Base-by-base conservation (phyloP, 2,329 filamentous ascomycete genomes). In the Stachybotrys chartarum region DNA sequence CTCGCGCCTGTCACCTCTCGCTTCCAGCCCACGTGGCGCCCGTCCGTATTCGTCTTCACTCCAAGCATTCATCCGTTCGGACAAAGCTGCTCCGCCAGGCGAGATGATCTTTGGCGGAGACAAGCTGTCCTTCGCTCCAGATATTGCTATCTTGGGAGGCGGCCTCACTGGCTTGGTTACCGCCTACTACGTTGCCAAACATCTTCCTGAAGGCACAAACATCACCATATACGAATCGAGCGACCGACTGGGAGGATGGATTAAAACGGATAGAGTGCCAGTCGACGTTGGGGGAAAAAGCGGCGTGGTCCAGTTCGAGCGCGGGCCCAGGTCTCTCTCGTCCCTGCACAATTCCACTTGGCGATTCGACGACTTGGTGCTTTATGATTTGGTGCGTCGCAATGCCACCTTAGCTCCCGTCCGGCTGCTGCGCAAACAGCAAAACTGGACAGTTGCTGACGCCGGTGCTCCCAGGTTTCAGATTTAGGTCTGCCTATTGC, bases 221-320 rank as follows among this genome's bases (percentile, higher is more conserved):
- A 85, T 99, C 64, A 94, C 89, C 0, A 67, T 99, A 10, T 96
- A 91, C 70, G 94, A 99, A 69, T 80, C 81, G 18, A 80, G 77
- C 31, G 68, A 81, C 24, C 78, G 84, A 18, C 69, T 93, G 1
- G 94, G 94, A 48, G 94, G 94, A 50, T 97, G 92, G 92, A 77
- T 97, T 46, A 75, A 84, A 59, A 91, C 88, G 1, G 80, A 86
- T 60, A 74, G 73, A 52, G 77, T 88, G 12, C 70, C 81, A 1
- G 81, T 88, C 14, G 68, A 72, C 10, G 72, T 78, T 5, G 77
- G 80, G 44, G 88, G 83, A 16, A 77, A 79, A 24, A 72, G 78
- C 51, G 74, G 71, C 14, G 69, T 66, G 3, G 81, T 96, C 39
- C 71, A 89, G 31, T 91, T 97, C 64, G 93, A 99, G 74, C 82